These are phyloP conservation scores for Apiotrichum sp. DNA, from an alignment of 1,284 basidiomycete species.

Conservation along the genomic window DNA sequence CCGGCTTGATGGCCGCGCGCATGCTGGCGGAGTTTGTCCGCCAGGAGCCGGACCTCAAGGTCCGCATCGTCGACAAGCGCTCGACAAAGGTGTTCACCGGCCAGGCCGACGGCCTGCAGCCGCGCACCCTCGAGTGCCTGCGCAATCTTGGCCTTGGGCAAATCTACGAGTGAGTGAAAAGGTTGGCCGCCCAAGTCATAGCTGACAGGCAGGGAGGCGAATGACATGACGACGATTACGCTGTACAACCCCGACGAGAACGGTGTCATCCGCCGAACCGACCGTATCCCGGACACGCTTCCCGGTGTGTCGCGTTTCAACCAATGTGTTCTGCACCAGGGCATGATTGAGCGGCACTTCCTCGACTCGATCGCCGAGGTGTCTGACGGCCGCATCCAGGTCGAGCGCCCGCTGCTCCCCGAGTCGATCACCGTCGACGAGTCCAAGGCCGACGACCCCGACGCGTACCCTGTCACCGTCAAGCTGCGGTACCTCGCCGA, in stretches of 20 bases:
- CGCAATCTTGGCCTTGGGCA: conserved; percentile 11
- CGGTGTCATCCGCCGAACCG: conserved; percentile 10
- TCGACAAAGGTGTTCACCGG: conserved; percentile 12
- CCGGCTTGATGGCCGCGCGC: conserved; percentile 12
- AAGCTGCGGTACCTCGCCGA: conserved; percentile 10
- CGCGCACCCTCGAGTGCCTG: conserved; percentile 8
- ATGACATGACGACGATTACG: conserved; percentile 8
- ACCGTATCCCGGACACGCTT: conserved; percentile 13
- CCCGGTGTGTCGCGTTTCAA: conserved; percentile 10
- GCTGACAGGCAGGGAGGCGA: conserved; percentile 3
- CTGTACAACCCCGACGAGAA: conserved; percentile 13
- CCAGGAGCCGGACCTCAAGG: conserved; percentile 10
- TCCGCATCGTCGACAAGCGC: conserved; percentile 17
- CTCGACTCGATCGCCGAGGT: conserved; percentile 12
- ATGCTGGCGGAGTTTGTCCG: conserved; percentile 6
- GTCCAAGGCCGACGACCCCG: conserved; percentile 7
- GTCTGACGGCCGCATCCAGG: conserved; percentile 5
- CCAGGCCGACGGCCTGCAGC: conserved; percentile 12
- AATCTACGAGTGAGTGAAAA: conserved; percentile 4
- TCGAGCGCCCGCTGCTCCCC: conserved; percentile 15
- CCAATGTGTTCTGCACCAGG: conserved; percentile 14
- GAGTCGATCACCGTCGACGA: conserved; percentile 11
- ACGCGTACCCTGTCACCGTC: conserved; percentile 15
- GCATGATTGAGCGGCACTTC: conserved; percentile 15
- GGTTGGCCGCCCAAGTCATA: not conserved